Evolutionary conservation across 768 basidiomycete species (phyloP).

Genomic region (Russula ochroleuca): DNA sequence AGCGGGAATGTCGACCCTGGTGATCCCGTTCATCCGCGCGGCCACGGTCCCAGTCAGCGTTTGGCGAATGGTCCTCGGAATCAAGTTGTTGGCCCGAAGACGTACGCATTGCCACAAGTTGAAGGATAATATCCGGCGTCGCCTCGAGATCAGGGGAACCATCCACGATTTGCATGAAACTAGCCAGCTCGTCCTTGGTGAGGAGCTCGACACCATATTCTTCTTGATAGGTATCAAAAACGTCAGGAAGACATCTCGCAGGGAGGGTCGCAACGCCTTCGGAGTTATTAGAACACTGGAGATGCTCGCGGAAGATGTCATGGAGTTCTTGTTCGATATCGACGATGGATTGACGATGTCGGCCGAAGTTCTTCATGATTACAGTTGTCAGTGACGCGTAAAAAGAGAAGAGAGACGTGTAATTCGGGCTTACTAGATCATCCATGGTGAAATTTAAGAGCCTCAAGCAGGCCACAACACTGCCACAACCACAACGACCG

Average conservation of each 20-base stretch:
- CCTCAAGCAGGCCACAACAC: not conserved
- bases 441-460: constrained; percentile 14
- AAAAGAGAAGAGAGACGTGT: not conserved
- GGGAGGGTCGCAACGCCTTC: constrained; percentile 62
- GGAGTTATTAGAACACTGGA: constrained; percentile 53
- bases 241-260: constrained; percentile 63
- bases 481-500: not conserved
- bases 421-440: constrained; percentile 10
- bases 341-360: constrained; percentile 64
- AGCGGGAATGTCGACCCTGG: constrained; percentile 41
- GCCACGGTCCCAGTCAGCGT: constrained; percentile 41
- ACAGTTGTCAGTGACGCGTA: constrained; percentile 3
- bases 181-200: constrained; percentile 54
- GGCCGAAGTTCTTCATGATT: constrained; percentile 39
- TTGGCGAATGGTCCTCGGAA: constrained; percentile 4
- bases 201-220: constrained; percentile 62
- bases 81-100: constrained; percentile 23
- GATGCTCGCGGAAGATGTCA: constrained; percentile 63
- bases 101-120: constrained; percentile 50
- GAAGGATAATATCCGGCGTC: constrained; percentile 60
- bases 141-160: constrained; percentile 61
- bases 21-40: constrained; percentile 35
- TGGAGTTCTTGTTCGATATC: constrained; percentile 68
- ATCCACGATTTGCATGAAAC: constrained; percentile 55
- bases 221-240: constrained; percentile 60